Evolutionary conservation across 768 basidiomycete genomes (phyloP), one percentile per base, ranked within the genome.

Genomic region (Leccinum truebloodii): DNA sequence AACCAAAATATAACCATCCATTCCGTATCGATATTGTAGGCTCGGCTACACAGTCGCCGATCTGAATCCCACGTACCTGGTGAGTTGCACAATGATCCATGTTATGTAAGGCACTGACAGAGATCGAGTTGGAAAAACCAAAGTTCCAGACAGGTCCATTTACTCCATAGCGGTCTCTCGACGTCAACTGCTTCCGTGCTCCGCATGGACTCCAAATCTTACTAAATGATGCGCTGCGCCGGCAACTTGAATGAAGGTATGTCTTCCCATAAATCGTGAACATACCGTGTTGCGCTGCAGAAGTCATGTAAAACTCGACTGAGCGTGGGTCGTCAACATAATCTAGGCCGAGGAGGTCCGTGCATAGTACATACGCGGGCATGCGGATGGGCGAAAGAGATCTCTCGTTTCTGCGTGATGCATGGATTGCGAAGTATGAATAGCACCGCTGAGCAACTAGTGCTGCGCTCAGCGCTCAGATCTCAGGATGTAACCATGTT

Each of bases 241-340:
- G 44, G 44, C 9, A 20, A 44, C n/a, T n/a, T 7, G 26, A 22
- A 18, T 22, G 60, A 28, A 30, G 20, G 32, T n/a, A 20, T 0
- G 35, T 41, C 28, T 26, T 55, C 60, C 52, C 35, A 62, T 56
- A 28, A 35, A 52, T 44, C 37, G 12, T 58, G 8, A 20, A 46
- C 18, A 32, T 32, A 12, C 32, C 14, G n/a, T 20, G 14, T 34
- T 6, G 32, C 6, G 8, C 14, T 20, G 12, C 28, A 41, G 3
- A n/a, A 44, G 1, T 44, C 6, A 12, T 44, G 41, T 9, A 44
- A 26, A 24, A 34, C 22, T 34, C 12, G 44, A 35, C 3, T 16
- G 34, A 59, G 41, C 49, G 37, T 41, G 20, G 39, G 4, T 26
- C 16, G 16, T 30, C 24, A 34, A 34, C 34, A 49, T 28, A 1